These are phyloP conservation scores for Suillus lakei DNA, from an alignment of 768 basidiomycete genomes.

Conservation along the genomic window DNA sequence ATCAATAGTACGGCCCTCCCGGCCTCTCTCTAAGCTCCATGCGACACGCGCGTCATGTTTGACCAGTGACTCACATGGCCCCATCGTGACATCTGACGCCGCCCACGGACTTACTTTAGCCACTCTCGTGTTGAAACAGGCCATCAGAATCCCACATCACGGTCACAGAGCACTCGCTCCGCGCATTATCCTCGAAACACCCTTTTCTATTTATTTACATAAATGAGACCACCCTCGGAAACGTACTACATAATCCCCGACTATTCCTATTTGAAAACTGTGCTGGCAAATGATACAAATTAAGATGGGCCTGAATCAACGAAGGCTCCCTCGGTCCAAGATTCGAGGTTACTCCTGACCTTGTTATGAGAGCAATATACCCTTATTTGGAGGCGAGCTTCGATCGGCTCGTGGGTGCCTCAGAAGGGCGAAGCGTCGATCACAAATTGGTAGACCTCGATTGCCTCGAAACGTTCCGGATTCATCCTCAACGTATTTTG, in stretches of 20 bases:
- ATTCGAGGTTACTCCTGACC: conserved; percentile 9
- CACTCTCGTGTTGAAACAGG: background rate
- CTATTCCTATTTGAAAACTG: conserved; percentile 7
- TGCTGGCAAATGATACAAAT: background rate
- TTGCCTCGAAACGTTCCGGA: conserved; percentile 18
- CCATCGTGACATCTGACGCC: background rate
- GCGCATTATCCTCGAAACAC: background rate
- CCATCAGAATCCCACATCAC: background rate
- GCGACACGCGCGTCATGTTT: conserved; percentile 4
- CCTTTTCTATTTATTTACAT: background rate
- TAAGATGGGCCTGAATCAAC: conserved; percentile 3
- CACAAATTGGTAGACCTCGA: conserved; percentile 18
- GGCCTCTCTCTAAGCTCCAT: background rate
- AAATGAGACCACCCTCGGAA: conserved; percentile 5
- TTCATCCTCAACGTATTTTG: conserved; percentile 11
- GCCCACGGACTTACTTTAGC: background rate
- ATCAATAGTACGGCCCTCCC: background rate
- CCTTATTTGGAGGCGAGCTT: conserved; percentile 16
- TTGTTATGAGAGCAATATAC: conserved; percentile 17
- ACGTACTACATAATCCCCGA: conserved; percentile 11
- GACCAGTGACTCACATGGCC: conserved; percentile 4
- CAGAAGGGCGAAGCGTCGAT: conserved; percentile 23
- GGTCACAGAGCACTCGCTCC: too few species aligned
- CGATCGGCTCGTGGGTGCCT: conserved; percentile 25
- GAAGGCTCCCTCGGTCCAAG: conserved; percentile 1